A percentile compares a stretch with the other conserved stretches of the same genome.
Evolutionary conservation across 768 basidiomycete genomes (phyloP).

Genomic region (Coprinellus aureogranulatus): DNA sequence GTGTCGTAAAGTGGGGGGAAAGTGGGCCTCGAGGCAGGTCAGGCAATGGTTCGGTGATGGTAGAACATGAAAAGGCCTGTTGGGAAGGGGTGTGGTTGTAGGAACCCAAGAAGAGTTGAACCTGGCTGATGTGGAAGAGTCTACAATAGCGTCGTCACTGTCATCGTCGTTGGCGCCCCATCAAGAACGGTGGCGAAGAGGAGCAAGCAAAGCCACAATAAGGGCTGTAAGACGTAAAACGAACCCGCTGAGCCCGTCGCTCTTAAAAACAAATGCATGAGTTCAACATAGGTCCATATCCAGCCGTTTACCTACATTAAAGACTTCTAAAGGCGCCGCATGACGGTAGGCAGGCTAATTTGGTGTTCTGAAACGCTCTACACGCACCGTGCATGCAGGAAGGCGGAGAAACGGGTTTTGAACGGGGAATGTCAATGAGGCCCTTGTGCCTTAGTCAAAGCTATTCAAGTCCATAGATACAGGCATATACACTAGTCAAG

Average conservation of each 20-base stretch:
- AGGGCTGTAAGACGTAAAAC: constrained; percentile 1
- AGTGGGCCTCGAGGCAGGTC: constrained; percentile 1
- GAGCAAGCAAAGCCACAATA: not conserved
- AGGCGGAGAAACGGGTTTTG: not conserved
- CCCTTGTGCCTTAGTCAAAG: too few species aligned
- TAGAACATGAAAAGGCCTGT: constrained; percentile 5
- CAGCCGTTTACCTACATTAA: not conserved
- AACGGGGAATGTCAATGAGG: too few species aligned
- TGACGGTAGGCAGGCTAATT: not conserved
- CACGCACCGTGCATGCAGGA: not conserved
- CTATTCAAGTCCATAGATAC: too few species aligned
- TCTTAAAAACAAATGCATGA: not conserved
- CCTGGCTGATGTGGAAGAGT: not conserved
- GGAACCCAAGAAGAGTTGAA: not conserved
- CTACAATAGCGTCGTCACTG: constrained; percentile 8
- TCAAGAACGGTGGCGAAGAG: constrained; percentile 6
- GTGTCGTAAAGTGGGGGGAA: not conserved
- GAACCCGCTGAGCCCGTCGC: not conserved
- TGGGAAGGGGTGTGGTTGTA: constrained; percentile 15
- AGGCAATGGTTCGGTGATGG: constrained; percentile 13
- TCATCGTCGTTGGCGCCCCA: constrained; percentile 5
- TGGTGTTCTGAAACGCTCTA: not conserved
- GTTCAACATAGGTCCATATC: constrained; percentile 4
- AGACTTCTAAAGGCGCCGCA: constrained; percentile 2
- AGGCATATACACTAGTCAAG: too few species aligned